Conservation (phyloP, 73 alveolate species). For the Symbiodinium pilosum region DNA sequence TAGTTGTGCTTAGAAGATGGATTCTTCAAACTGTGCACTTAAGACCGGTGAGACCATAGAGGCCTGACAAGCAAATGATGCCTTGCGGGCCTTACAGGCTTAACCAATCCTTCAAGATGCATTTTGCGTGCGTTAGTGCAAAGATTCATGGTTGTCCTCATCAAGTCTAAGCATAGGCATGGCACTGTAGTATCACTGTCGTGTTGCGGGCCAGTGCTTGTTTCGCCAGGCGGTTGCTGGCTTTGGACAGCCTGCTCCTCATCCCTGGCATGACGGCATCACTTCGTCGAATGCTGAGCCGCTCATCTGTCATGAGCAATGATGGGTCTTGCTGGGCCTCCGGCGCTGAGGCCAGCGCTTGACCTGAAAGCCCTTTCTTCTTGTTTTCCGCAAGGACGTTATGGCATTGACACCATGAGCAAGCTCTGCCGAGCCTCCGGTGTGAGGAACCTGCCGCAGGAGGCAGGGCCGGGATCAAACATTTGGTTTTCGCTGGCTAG, state of each 20-base stretch:
- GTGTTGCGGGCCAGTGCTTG: background rate
- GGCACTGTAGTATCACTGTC: background rate
- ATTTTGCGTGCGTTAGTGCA: background rate
- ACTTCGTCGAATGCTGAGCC: background rate
- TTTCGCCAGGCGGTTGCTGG: background rate
- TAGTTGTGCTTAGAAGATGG: background rate
- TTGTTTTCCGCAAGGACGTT: background rate
- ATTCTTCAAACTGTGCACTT: background rate
- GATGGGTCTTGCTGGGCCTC: no score
- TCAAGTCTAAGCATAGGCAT: background rate
- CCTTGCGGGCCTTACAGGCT: no score
- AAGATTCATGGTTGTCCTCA: background rate
- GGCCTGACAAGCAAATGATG: no score
- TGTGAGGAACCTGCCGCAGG: background rate
- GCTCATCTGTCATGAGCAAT: no score
- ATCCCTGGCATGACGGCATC: background rate
- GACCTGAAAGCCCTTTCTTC: no score
- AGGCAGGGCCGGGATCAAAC: background rate
- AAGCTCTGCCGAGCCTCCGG: background rate
- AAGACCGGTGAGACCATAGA: background rate
- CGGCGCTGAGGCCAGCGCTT: no score
- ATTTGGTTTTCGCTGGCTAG: background rate
- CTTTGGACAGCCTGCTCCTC: background rate
- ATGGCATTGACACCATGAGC: background rate
- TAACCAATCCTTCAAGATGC: no score